Percentiles rank a stretch among this genome's conserved stretches.
phyloP scores from a whole-genome alignment of 129 eudicot species.

The Silybum marianum region DNA sequence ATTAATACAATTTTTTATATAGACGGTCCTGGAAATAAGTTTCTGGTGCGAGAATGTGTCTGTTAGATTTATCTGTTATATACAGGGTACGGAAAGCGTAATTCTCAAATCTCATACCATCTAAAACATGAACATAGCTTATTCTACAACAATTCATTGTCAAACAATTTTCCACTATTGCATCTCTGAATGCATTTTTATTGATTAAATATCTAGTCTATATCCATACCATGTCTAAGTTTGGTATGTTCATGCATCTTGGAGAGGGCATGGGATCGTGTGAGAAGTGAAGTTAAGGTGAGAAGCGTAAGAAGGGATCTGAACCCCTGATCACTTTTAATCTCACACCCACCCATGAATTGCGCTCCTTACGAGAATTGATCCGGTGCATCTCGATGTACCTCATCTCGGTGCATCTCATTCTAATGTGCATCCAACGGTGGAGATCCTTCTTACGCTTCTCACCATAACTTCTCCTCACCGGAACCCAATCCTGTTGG shows the following conservation, averaged over 20 bases:
- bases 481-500: too few relatives aligned
- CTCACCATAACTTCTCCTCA: too few relatives aligned
- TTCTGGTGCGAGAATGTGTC: constrained; percentile 3
- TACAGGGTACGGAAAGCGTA: neutral
- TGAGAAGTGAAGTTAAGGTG: too few relatives aligned
- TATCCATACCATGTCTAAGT: neutral
- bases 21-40: constrained; percentile 9
- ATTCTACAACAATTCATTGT: neutral
- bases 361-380: too few relatives aligned
- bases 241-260: constrained; percentile 14
- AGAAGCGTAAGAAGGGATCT: too few relatives aligned
- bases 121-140: neutral
- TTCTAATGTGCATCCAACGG: too few relatives aligned
- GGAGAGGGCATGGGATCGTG: too few relatives aligned
- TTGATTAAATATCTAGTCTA: neutral
- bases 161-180: neutral
- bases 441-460: too few relatives aligned
- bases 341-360: too few relatives aligned
- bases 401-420: too few relatives aligned
- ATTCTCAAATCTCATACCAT: neutral
- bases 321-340: too few relatives aligned
- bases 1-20: neutral
- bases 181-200: neutral
- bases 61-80: neutral
- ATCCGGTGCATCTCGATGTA: too few relatives aligned